Evolutionary conservation across 768 basidiomycete genomes (phyloP), one percentile per base, ranked within the genome.

Genomic region (Podaxis sp.): DNA sequence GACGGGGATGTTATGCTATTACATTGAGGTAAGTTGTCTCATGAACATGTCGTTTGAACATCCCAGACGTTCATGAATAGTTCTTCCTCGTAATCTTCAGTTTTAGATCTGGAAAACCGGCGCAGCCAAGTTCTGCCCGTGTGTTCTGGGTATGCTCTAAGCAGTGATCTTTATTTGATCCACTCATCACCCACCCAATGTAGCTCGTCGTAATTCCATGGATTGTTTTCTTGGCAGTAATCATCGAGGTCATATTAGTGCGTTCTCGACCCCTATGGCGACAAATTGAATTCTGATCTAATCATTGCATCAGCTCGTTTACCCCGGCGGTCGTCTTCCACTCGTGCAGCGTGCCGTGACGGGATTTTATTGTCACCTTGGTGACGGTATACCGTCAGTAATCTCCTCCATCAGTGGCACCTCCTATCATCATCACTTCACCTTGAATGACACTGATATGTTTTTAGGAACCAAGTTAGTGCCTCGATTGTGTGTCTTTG

Each of bases 321-420:
- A 30, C 20, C 38, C 51, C 30, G 44, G 63, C 3, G 33, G 28
- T 13, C 58, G 38, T 15, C 33, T 64, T 11, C 17, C 26, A 7
- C n/a, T 2, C 8, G 38, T 64, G n/a, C 5, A 59, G n/a, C 56
- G 58, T 3, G 30, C 56, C 4, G 38, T 33, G 17, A 59, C 24
- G 0, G 38, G 52, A 8, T 64, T 64, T 22, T 64, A 64, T 36
- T 64, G 63, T 38, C 63, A 64, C 44, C 50, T 64, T 46, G 33
- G 33, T 17, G 37, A 58, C 22, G 12, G 22, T 28, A 48, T 38
- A 3, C 63, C 63, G 63, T 64, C 2, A 41, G 63, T 58, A 13
- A 33, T 30, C 7, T 30, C 7, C 33, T 33, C 33, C 33, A 33
- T 10, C 8, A 33, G n/a, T n/a, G n/a, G n/a, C 1, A 33, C 33